phyloP scores from a whole-genome alignment of 2,329 filamentous ascomycete genomes.

The Aureobasidium sp. region DNA sequence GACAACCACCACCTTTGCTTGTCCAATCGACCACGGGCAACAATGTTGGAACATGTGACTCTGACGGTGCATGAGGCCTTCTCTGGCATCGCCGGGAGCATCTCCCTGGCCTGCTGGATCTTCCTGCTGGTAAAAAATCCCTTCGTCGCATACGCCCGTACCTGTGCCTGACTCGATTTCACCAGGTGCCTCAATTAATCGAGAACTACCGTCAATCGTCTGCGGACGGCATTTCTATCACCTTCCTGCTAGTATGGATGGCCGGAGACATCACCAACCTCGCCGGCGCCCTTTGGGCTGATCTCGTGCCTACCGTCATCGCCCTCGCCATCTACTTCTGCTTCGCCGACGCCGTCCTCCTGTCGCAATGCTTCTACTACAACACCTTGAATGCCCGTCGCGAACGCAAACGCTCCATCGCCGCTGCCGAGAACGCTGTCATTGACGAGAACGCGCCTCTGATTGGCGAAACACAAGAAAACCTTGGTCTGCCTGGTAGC shows the following conservation, averaged over 20 bases:
- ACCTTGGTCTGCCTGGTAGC: slow-evolving; percentile 58
- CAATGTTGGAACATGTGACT: slow-evolving; percentile 21
- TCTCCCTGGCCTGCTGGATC: slow-evolving; percentile 92
- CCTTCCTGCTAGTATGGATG: slow-evolving; percentile 86
- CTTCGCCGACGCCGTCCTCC: slow-evolving; percentile 77
- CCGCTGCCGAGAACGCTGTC: slow-evolving; percentile 19
- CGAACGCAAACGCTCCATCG: slow-evolving; percentile 27
- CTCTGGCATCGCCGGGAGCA: slow-evolving; percentile 82
- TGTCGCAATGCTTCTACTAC: slow-evolving; percentile 85
- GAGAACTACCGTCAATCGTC: slow-evolving; percentile 86
- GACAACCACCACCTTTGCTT: not conserved
- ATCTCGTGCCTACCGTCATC: slow-evolving; percentile 81
- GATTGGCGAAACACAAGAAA: slow-evolving; percentile 23
- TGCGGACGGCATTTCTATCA: slow-evolving; percentile 83
- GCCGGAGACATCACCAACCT: slow-evolving; percentile 73
- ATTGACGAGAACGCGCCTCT: slow-evolving; percentile 14
- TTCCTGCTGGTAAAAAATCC: slow-evolving; percentile 66
- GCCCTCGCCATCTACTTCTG: slow-evolving; percentile 89
- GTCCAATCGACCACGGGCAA: not conserved
- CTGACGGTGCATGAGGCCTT: slow-evolving; percentile 59
- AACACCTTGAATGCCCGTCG: slow-evolving; percentile 59
- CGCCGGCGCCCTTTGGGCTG: slow-evolving; percentile 72
- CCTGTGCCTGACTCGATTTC: not conserved
- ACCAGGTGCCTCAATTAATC: slow-evolving; percentile 76
- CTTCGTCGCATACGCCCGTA: not conserved